phyloP scores from a whole-genome alignment of 139 green algal genomes.

The Chlamydomonas urium region DNA sequence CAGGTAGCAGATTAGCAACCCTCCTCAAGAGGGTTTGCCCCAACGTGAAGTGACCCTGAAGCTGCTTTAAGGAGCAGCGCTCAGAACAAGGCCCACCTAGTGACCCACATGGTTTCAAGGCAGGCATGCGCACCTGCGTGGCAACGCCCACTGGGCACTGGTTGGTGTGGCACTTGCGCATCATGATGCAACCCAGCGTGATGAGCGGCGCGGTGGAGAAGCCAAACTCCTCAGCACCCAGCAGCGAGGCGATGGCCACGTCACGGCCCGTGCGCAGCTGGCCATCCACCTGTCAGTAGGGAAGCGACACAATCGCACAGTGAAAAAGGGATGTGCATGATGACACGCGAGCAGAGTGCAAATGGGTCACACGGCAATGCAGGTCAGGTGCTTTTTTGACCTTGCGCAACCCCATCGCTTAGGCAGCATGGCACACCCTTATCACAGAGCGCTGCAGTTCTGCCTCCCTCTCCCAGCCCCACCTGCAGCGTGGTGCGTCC shows the following conservation, averaged over 20 bases:
- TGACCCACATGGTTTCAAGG: too few species aligned
- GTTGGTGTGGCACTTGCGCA: conserved; percentile 99
- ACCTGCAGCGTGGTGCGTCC: conserved; percentile 76
- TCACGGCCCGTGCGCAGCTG: conserved; percentile 94
- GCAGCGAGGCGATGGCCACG: conserved; percentile 77
- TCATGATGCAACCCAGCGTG: conserved; percentile 95
- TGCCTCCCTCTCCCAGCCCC: not conserved
- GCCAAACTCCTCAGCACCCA: conserved; percentile 95
- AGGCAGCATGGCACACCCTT: too few species aligned
- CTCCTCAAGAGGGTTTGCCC: not conserved
- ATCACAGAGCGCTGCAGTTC: too few species aligned
- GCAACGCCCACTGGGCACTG: conserved; percentile 86
- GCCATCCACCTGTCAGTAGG: conserved; percentile 73
- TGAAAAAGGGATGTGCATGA: too few species aligned
- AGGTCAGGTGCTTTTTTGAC: too few species aligned
- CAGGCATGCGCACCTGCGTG: conserved; percentile 83
- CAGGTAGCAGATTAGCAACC: conserved; percentile 70
- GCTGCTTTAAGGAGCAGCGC: too few species aligned
- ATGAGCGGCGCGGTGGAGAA: conserved; percentile 96
- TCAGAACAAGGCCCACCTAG: too few species aligned
- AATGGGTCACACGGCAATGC: too few species aligned
- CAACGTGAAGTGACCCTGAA: not conserved
- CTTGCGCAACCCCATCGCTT: too few species aligned
- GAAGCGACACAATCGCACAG: not conserved
- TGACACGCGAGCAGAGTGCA: too few species aligned